Conservation (phyloP, 2,329 filamentous ascomycete genomes). For the Huntiella moniliformis region DNA sequence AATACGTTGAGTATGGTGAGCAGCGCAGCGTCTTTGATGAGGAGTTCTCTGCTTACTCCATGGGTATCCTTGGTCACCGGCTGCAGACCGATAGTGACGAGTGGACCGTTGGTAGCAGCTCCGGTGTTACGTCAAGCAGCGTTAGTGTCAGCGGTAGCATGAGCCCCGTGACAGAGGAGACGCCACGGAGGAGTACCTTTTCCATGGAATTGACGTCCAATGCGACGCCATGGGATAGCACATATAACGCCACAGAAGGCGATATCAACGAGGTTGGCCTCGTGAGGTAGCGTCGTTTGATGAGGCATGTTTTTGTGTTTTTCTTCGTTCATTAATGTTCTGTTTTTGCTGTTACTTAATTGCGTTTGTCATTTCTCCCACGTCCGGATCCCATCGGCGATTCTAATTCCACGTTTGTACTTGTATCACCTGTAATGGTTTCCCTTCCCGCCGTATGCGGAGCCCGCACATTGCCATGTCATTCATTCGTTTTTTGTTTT, state of each 20-base stretch:
- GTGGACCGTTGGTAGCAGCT: slow-evolving; percentile 77
- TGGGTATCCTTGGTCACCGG: slow-evolving; percentile 27
- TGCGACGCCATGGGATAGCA: slow-evolving; percentile 22
- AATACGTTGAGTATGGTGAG: slow-evolving; percentile 66
- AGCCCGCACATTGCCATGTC: no score
- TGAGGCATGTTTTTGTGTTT: slow-evolving; percentile 12
- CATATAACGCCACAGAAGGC: slow-evolving; percentile 22
- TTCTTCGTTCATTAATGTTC: slow-evolving; percentile 10
- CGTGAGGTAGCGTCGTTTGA: slow-evolving; percentile 17
- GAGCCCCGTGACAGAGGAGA: slow-evolving; percentile 30
- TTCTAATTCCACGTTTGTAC: slow-evolving; percentile 1
- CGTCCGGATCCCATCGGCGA: neutral
- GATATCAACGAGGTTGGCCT: slow-evolving; percentile 29
- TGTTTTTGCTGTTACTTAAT: slow-evolving; percentile 2
- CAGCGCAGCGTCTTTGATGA: slow-evolving; percentile 21
- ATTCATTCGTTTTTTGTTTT: no score
- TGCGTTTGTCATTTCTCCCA: neutral
- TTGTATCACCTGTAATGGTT: neutral
- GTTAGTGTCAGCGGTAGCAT: slow-evolving; percentile 29
- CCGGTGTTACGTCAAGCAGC: slow-evolving; percentile 28
- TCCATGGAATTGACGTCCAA: slow-evolving; percentile 20
- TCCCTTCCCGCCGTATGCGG: no score
- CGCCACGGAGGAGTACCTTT: slow-evolving; percentile 13
- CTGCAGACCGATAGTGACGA: slow-evolving; percentile 52
- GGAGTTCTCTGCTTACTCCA: slow-evolving; percentile 27